A percentile compares a stretch with the other conserved stretches of the same genome.
phyloP scores from a whole-genome alignment of 139 green algal genomes.

The Tetradesmus obliquus region DNA sequence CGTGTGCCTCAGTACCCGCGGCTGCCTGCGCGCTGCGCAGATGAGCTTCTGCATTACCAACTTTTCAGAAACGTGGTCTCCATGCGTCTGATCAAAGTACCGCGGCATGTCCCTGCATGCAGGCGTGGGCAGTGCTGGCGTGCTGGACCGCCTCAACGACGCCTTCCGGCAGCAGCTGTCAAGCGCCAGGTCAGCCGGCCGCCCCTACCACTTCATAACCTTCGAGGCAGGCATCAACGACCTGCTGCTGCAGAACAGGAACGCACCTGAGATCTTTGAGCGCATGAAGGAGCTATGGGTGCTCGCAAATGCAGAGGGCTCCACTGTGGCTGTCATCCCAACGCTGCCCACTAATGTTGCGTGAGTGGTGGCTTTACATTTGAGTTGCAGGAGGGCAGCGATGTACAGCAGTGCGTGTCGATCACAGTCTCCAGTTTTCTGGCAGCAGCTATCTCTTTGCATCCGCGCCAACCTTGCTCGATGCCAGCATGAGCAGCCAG shows the following conservation, averaged over 20 bases:
- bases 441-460: too few relatives aligned
- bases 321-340: constrained; percentile 40
- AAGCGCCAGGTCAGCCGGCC: background rate
- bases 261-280: constrained; percentile 15
- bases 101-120: background rate
- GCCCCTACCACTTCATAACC: constrained; percentile 36
- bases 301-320: background rate
- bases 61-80: background rate
- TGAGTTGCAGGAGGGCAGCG: background rate
- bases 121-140: constrained; percentile 43
- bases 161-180: constrained; percentile 2
- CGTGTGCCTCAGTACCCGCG: too few relatives aligned
- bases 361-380: background rate
- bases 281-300: constrained; percentile 46
- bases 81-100: background rate
- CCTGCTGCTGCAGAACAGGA: constrained; percentile 32
- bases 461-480: too few relatives aligned
- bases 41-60: background rate
- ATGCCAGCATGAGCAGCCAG: too few relatives aligned
- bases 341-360: constrained; percentile 25
- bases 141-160: constrained; percentile 44
- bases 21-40: background rate
- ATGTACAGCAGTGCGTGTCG: too few relatives aligned
- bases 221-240: constrained; percentile 49
- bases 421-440: too few relatives aligned